Evolutionary conservation across 2,329 filamentous ascomycete species (phyloP), one percentile per base, ranked within the genome.

Genomic region (Alternaria arborescens): DNA sequence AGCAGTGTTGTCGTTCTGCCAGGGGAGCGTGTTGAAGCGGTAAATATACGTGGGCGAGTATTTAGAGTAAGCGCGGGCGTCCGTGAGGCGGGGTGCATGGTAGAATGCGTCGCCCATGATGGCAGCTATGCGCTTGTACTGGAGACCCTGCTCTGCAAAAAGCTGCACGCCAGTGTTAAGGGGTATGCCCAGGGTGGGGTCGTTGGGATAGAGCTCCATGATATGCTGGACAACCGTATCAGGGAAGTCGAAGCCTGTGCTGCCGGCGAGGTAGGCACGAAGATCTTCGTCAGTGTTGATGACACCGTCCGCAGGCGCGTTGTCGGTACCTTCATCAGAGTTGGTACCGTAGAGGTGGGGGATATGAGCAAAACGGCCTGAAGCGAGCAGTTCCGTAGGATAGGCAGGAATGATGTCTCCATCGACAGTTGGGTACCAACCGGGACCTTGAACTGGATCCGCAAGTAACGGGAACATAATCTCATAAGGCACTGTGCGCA

Each of bases 331-430:
- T 75, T 92, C 89, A 67, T 91, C 89, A 0, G 84, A 84, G 74
- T 91, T 91, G 26, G 83, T 84, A 8, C 90, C 89, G 55, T 86
- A 82, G 4, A 92, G 79, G 55, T 90, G 83, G 0, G 88, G 87
- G 1, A 91, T 84, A 57, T 87, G 83, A 54, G 89, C 85, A 65
- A 91, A 90, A 26, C 83, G 82, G 44, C 88, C 88, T 3, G 82
- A 75, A 4, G 80, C 77, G 2, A 91, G 78, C 60, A 88, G 85
- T 8, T 83, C 74, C 8, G 84, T 85, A 5, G 83, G 83, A 66
- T 82, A 85, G 6, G 82, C 81, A 8, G 79, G 79, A 3, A 89
- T 79, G 41, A 89, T 81, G 69, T 88, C 85, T 1, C 86, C 85
- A 64, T 90, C 88, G 34, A 87, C 76, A 2, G 80, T 77, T 0